Evolutionary conservation across 495 filamentous ascomycete genomes (phyloP), one percentile per base, ranked within the genome.

Genomic region (Aspergillus incahuasiensis): DNA sequence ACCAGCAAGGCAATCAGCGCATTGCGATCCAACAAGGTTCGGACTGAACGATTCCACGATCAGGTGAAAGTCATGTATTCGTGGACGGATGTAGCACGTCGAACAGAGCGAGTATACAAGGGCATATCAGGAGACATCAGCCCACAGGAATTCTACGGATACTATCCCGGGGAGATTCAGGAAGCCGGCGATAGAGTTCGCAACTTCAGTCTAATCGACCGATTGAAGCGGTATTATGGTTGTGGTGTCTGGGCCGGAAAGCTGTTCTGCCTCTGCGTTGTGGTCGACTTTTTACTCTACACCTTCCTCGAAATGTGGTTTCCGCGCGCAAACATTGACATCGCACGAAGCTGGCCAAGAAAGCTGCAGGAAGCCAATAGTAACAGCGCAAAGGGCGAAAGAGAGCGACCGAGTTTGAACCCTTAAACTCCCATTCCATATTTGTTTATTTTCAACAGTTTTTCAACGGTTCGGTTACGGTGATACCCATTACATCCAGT

Each of bases 221-320:
- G 94, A 18, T 68, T 98, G 20, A 98, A 98, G 70, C 74, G 92
- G 22, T 97, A 98, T 64, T 98, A 97, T 64, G 94, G 94, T n/a
- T 98, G 94, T 64, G 94, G 94, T n/a, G 91, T 97, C 38, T 98
- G 94, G 94, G 94, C 94, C 9, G 94, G 94, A 7, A 98, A 98
- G 71, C 71, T 98, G 20, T 98, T 98, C 65, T 96, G 92, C 62
- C 71, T 98, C 2, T 97, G 91, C 56, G 92, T 92, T 15, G 85
- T 97, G 57, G 87, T 98, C 43, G 94, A 98, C 66, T 97, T 92
- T 62, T 66, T 98, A 57, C 76, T 98, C 46, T 95, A 88, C 58
- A 77, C 95, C 25, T 82, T 92, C 50, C 73, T 97, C 41, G 95
- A 97, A 69, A 81, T 95, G 71, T 87, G 83, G 74, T 92, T 86